Conservation (phyloP, 1,284 basidiomycete genomes). For the Cystobasidium slooffiae region DNA sequence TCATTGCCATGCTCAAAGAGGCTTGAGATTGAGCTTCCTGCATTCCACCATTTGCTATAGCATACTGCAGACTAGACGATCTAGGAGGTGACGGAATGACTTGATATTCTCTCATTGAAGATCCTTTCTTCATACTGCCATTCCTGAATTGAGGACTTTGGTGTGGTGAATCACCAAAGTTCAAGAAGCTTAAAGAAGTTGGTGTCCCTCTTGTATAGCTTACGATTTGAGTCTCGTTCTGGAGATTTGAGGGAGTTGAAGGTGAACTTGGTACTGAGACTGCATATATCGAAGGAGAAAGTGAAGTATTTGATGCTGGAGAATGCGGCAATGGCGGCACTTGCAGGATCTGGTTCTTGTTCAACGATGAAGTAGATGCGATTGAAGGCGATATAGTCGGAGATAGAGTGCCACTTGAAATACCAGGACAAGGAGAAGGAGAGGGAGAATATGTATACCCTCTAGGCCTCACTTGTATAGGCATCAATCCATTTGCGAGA, state of each 20-base stretch:
- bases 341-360: too few relatives aligned
- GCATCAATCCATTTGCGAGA: too few relatives aligned
- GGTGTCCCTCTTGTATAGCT: background rate
- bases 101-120: background rate
- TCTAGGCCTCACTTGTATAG: too few relatives aligned
- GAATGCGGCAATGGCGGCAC: too few relatives aligned
- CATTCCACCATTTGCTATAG: background rate
- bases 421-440: too few relatives aligned
- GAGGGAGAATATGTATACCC: too few relatives aligned
- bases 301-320: too few relatives aligned
- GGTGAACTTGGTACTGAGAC: background rate
- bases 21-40: slow-evolving; percentile 3
- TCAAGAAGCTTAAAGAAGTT: background rate
- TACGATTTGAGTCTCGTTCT: background rate
- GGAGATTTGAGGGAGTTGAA: background rate
- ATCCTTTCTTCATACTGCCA: background rate
- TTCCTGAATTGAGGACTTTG: background rate
- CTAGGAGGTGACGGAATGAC: slow-evolving; percentile 13
- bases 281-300: background rate
- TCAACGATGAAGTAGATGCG: too few relatives aligned
- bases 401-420: too few relatives aligned
- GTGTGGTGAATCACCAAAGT: background rate
- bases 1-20: background rate
- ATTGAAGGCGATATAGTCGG: too few relatives aligned
- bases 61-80: background rate